Base-by-base conservation (phyloP, 192 early-diverging fungal species). In the Coemansia javaensis region DNA sequence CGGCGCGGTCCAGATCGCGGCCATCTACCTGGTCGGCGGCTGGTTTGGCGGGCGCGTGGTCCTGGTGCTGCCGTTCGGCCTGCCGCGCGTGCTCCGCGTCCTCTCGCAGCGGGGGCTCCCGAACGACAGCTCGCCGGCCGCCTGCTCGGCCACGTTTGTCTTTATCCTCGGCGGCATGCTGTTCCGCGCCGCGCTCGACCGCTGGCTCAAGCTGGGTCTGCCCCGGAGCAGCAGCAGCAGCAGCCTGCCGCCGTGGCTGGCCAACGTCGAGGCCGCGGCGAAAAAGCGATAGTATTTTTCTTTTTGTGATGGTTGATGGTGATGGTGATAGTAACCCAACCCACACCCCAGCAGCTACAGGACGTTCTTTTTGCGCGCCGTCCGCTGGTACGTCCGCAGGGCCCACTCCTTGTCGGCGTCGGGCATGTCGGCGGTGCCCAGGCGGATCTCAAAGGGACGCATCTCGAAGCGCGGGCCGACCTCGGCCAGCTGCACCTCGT, bases 391-490 rank as follows among this genome's bases (percentile, higher is more conserved):
- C 25, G 93, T 92, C 53, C 90, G 81, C 53, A 91, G 80, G 11
- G 90, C 91, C 94, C 94, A 99, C 77, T 99, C 96, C 33, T 85
- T 88, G 60, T 99, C 96, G 24, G 96, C 96, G 37, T 93, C 88
- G 34, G 83, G 81, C 53, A 94, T 81, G 41, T 99, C 96, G 20
- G 91, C 85, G 0, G 96, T 99, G 46, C 93, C 94, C 41, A 96
- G 65, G 51, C 90, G 85, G 75, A 99, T 97, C 63, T 99, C 90
- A 64, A 93, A 99, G 37, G 88, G 77, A 71, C 88, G 81, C 93
- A 97, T 91, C 75, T 99, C 96, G 63, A 99, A 99, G 35, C 96
- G 82, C 32, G 96, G 96, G 7, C 96, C 96, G 16, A 99, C 96
- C 62, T 99, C 96, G 27, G 89, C 91, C 42, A 99, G 72, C 60